Conservation (phyloP, 2,329 filamentous ascomycete genomes). For the Monilinia polystroma region DNA sequence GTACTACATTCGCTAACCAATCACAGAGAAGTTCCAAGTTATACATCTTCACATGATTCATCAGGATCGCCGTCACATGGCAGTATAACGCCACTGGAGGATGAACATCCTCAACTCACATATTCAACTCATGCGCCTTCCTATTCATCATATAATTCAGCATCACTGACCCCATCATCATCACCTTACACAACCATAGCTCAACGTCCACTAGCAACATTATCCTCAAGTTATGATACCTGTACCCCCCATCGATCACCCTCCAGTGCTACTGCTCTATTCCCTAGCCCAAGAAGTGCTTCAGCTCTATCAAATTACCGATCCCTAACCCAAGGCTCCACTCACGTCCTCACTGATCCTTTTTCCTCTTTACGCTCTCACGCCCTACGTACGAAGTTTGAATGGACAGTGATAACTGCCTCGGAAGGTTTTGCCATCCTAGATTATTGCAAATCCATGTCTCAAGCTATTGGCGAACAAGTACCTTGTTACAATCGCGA, state of each 20-base stretch:
- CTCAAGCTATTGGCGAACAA: slow-evolving; percentile 20
- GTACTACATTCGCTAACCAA: neutral
- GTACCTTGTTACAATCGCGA: slow-evolving; percentile 38
- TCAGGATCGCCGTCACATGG: slow-evolving; percentile 1
- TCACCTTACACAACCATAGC: slow-evolving; percentile 12
- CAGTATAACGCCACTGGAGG: slow-evolving; percentile 1
- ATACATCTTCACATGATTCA: slow-evolving; percentile 17
- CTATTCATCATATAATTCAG: neutral
- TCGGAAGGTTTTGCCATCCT: slow-evolving; percentile 36
- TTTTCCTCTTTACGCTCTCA: slow-evolving; percentile 34
- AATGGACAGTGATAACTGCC: slow-evolving; percentile 37
- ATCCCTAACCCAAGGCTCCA: neutral
- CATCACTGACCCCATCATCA: neutral
- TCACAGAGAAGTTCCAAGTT: slow-evolving; percentile 4
- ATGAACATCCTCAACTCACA: slow-evolving; percentile 10
- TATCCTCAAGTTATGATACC: slow-evolving; percentile 19
- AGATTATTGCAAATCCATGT: slow-evolving; percentile 34
- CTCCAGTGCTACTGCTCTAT: slow-evolving; percentile 24
- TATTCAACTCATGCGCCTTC: slow-evolving; percentile 9
- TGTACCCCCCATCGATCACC: slow-evolving; percentile 27
- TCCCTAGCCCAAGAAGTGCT: slow-evolving; percentile 19
- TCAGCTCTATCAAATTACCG: slow-evolving; percentile 12
- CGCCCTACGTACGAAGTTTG: slow-evolving; percentile 34
- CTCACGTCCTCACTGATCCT: slow-evolving; percentile 26
- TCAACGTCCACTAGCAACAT: slow-evolving; percentile 27